These are phyloP conservation scores for Fusarium sp. DNA, from an alignment of 2,329 filamentous ascomycete species.

Conservation along the genomic window DNA sequence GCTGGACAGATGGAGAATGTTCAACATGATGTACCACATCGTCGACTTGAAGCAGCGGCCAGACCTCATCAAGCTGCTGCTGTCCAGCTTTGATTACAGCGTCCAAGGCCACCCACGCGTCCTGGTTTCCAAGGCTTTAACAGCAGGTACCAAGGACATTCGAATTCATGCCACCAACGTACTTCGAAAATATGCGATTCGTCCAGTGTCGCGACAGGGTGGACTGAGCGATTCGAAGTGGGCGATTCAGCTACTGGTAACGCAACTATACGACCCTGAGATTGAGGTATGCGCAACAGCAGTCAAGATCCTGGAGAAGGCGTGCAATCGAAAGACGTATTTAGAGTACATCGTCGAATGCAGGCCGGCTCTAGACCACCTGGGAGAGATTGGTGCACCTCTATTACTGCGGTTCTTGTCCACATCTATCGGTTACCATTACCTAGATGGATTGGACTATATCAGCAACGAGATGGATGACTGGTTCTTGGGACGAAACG, in stretches of 20 bases:
- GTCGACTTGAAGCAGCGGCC: slow-evolving; percentile 89
- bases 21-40: slow-evolving; percentile 99
- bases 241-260: slow-evolving; percentile 97
- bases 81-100: slow-evolving; percentile 92
- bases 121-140: slow-evolving; percentile 91
- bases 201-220: slow-evolving; percentile 49
- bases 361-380: slow-evolving; percentile 88
- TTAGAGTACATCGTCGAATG: slow-evolving; percentile 98
- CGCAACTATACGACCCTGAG: slow-evolving; percentile 95
- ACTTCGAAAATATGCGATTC: slow-evolving; percentile 82
- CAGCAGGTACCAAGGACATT: slow-evolving; percentile 88
- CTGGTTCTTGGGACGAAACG: slow-evolving; percentile 97
- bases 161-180: slow-evolving; percentile 89
- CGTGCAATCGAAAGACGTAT: slow-evolving; percentile 89
- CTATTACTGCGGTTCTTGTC: slow-evolving; percentile 90
- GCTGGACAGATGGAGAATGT: slow-evolving; percentile 95
- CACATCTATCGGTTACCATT: slow-evolving; percentile 96
- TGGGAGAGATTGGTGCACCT: slow-evolving; percentile 95
- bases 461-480: slow-evolving; percentile 99
- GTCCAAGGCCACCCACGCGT: slow-evolving; percentile 89
- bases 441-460: slow-evolving; percentile 94
- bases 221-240: slow-evolving; percentile 78
- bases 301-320: slow-evolving; percentile 96
- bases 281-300: slow-evolving; percentile 96
- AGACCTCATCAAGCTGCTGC: slow-evolving; percentile 85